Base-by-base conservation (phyloP, 768 basidiomycete genomes). In the Melanogaster broomeanus region DNA sequence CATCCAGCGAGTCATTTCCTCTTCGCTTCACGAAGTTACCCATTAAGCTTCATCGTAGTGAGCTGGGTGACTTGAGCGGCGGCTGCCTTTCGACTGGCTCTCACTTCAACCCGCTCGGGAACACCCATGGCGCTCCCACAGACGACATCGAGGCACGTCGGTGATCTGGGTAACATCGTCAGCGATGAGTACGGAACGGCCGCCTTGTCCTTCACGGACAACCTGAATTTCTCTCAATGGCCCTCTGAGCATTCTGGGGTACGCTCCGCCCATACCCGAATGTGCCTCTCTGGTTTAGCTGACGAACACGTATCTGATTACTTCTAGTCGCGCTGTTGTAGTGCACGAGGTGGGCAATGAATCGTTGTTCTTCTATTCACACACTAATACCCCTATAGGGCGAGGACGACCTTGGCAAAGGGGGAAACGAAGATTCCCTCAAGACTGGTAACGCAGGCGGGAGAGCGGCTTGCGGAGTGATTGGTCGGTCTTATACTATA, bases 361-460 rank as follows among this genome's bases (percentile, higher is more conserved):
- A 30, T 43, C 38, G 33, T 38, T 28, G 24, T 15, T 19, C 38
- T 55, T 35, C 47, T 57, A 16, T 42, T 53, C 56, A 42, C 53
- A 45, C 45, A 39, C 42, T 46, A 27, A 52, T 25, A 34, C 37
- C 42, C 41, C 43, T 49, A 34, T 56, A 84, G 84, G 88, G 88
- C 4, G 79, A 80, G 16, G 91, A 93, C 62, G 91, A 93, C 61
- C 76, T 92, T 44, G 91, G 90, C n/a, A 74, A 69, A 53, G 88
- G 88, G 15, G 74, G 72, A 37, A 77, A 86, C 60, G 73, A 79
- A 25, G 88, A 90, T 56, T 87, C 86, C 19, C 72, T 84, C 49
- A 88, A 81, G 65, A 92, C 88, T 3, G 90, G 90, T 9, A 88
- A 92, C 62, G 85, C 90, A 15, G 86, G 87, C 11, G 82, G 75